Percentiles rank a stretch among this genome's conserved stretches.
Evolutionary conservation across 306 rosid species (phyloP).

Genomic region (Sindora glabra): DNA sequence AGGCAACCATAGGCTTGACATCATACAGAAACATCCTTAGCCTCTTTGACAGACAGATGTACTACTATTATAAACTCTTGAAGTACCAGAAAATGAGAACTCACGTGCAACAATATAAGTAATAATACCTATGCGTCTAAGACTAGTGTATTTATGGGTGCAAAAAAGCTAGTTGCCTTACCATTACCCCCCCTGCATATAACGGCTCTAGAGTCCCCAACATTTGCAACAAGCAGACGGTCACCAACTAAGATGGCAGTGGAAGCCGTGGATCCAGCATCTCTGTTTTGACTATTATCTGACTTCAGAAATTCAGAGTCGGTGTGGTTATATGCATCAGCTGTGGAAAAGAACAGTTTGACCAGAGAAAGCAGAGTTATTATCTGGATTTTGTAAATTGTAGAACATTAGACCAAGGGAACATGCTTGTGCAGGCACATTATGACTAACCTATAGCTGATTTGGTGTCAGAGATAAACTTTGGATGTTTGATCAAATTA

Average conservation of each 20-base stretch:
- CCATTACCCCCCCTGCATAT: slow-evolving; percentile 89
- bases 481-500: slow-evolving; percentile 86
- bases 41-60: neutral
- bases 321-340: slow-evolving; percentile 89
- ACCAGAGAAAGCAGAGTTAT: neutral
- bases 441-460: slow-evolving; percentile 76
- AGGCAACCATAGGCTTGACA: neutral
- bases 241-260: slow-evolving; percentile 94
- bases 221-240: slow-evolving; percentile 97
- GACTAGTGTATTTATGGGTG: too few species aligned
- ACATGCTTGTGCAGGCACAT: neutral
- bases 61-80: neutral
- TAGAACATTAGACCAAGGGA: neutral
- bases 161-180: slow-evolving; percentile 26
- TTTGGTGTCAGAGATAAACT: slow-evolving; percentile 91
- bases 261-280: slow-evolving; percentile 98
- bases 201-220: slow-evolving; percentile 92
- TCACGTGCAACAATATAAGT: neutral
- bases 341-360: slow-evolving; percentile 29
- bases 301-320: slow-evolving; percentile 89
- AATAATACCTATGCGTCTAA: neutral
- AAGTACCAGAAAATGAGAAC: slow-evolving; percentile 2
- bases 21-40: neutral
- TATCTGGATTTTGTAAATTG: slow-evolving; percentile 2
- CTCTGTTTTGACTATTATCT: slow-evolving; percentile 76